phyloP scores from a whole-genome alignment of 306 rosid genomes.

The Gastrolobium bilobum region DNA sequence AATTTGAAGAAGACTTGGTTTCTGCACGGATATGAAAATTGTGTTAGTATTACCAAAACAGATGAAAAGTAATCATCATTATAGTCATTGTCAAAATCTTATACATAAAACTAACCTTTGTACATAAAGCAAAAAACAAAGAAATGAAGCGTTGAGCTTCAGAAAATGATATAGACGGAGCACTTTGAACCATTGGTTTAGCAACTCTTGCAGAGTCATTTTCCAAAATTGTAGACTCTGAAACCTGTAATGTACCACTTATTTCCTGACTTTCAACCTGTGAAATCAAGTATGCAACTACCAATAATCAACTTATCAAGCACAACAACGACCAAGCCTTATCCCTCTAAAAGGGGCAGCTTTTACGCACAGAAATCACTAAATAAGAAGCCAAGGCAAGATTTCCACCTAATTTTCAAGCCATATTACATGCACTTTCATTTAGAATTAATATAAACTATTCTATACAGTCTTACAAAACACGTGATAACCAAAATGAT shows the following conservation, averaged over 20 bases:
- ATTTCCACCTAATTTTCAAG: neutral
- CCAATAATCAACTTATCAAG: conserved; percentile 23
- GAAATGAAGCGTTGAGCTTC: conserved; percentile 91
- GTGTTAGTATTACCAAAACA: conserved; percentile 34
- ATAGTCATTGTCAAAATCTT: conserved; percentile 33
- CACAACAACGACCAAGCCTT: conserved; percentile 31
- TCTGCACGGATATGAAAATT: conserved; percentile 65
- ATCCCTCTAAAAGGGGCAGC: neutral
- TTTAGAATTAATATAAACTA: conserved; percentile 23
- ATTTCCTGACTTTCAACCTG: conserved; percentile 79
- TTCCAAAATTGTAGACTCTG: conserved; percentile 71
- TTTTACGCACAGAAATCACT: neutral
- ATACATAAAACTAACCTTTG: conserved; percentile 72
- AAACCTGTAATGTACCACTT: conserved; percentile 62
- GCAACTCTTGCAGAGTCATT: conserved; percentile 58
- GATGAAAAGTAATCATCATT: conserved; percentile 24
- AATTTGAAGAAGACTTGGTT: conserved; percentile 86
- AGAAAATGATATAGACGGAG: conserved; percentile 66
- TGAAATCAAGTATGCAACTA: conserved; percentile 40
- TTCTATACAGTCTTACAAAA: neutral
- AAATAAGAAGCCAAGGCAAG: conserved; percentile 17
- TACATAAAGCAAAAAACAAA: conserved; percentile 90
- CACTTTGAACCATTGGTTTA: conserved; percentile 50
- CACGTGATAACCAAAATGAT: neutral
- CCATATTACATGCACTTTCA: conserved; percentile 1